Evolutionary conservation across 1,284 basidiomycete genomes (phyloP).

Genomic region (Malassezia japonica): DNA sequence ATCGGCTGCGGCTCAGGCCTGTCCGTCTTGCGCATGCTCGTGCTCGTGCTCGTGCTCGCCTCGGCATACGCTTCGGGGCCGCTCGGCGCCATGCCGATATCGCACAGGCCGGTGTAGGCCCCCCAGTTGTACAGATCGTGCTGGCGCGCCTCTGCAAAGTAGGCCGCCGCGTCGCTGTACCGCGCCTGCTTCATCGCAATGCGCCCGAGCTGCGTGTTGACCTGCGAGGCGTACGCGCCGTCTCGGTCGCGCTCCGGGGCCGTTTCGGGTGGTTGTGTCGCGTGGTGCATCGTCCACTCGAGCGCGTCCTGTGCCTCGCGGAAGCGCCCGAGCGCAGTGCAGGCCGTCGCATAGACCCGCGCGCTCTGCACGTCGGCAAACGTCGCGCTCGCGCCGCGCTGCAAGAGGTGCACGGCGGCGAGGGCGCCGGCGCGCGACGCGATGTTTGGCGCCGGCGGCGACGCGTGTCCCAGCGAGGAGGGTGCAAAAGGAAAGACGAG

Average conservation of each 20-base stretch:
- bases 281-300: slow-evolving; percentile 14
- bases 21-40: neutral
- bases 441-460: slow-evolving; percentile 16
- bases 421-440: slow-evolving; percentile 28
- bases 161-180: slow-evolving; percentile 20
- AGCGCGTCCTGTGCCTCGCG: slow-evolving; percentile 32
- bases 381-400: slow-evolving; percentile 27
- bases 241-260: slow-evolving; percentile 11
- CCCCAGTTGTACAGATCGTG: slow-evolving; percentile 36
- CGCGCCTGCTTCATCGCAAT: slow-evolving; percentile 24
- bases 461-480: slow-evolving; percentile 24
- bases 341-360: slow-evolving; percentile 35
- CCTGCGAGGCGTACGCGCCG: slow-evolving; percentile 20
- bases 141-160: slow-evolving; percentile 22
- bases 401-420: slow-evolving; percentile 34
- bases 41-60: too few species aligned
- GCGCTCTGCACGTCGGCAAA: slow-evolving; percentile 32
- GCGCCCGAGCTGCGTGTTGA: slow-evolving; percentile 27
- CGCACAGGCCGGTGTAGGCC: slow-evolving; percentile 36
- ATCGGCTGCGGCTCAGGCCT: neutral
- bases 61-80: slow-evolving; percentile 20
- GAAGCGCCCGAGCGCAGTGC: slow-evolving; percentile 24
- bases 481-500: slow-evolving; percentile 34
- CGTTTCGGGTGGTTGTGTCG: slow-evolving; percentile 10
- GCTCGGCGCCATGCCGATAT: slow-evolving; percentile 22